Conservation (phyloP, 2,329 filamentous ascomycete genomes). For the Sporothrix pseudoabietina region DNA sequence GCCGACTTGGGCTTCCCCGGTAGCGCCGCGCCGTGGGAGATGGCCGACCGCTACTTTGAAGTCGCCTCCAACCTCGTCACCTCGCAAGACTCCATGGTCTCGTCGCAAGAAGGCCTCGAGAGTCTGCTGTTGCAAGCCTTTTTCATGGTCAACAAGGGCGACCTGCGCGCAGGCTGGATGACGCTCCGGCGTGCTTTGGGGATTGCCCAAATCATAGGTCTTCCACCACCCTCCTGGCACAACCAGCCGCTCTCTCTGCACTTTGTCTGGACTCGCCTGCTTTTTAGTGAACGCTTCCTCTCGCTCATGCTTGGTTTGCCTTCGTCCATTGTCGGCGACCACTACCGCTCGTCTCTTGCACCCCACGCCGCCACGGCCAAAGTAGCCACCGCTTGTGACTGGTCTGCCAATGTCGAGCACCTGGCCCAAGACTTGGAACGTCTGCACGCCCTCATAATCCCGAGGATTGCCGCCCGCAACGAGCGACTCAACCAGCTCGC, state of each 20-base stretch:
- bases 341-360: not conserved
- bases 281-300: slow-evolving; percentile 49
- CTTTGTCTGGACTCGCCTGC: slow-evolving; percentile 48
- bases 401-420: slow-evolving; percentile 34
- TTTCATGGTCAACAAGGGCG: slow-evolving; percentile 50
- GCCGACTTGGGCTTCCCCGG: slow-evolving; percentile 38
- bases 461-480: slow-evolving; percentile 46
- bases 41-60: slow-evolving; percentile 34
- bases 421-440: slow-evolving; percentile 39
- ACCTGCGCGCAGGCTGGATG: slow-evolving; percentile 50
- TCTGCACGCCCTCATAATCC: slow-evolving; percentile 40
- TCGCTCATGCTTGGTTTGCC: slow-evolving; percentile 50
- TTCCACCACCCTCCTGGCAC: slow-evolving; percentile 25
- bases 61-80: slow-evolving; percentile 44
- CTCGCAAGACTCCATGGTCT: slow-evolving; percentile 48
- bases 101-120: slow-evolving; percentile 51
- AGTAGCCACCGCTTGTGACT: slow-evolving; percentile 28
- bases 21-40: slow-evolving; percentile 31
- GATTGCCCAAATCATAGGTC: slow-evolving; percentile 20
- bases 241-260: slow-evolving; percentile 40
- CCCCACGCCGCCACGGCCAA: slow-evolving; percentile 34
- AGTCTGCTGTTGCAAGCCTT: slow-evolving; percentile 51
- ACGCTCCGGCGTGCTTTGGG: slow-evolving; percentile 48
- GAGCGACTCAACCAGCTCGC: slow-evolving; percentile 33
- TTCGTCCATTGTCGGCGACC: slow-evolving; percentile 39